Base-by-base conservation (phyloP, 2,329 filamentous ascomycete species). In the Saccharata proteae region DNA sequence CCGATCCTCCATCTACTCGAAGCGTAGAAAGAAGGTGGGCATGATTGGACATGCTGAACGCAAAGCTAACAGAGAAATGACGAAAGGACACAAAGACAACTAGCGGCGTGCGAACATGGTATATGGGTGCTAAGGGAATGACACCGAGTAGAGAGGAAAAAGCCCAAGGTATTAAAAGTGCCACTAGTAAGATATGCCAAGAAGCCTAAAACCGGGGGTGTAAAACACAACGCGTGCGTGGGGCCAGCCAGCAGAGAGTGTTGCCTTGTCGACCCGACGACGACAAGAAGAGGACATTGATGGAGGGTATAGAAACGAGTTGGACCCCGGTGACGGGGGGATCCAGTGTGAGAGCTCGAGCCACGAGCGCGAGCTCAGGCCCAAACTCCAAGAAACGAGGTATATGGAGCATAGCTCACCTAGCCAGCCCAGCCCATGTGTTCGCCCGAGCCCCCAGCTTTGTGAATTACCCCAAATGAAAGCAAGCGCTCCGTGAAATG, bases 101-200 rank as follows among this genome's bases (percentile, higher is more conserved):
- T n/a, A n/a, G n/a, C n/a, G n/a, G n/a, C n/a, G n/a, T n/a, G n/a
- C 20, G 31, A 33, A 33, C 31, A 33, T 33, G 33, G 33, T 35
- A 35, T 35, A 35, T 35, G 23, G 27, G n/a, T 25, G 26, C 26
- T 9, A 19, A 33, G 28, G 28, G 31, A 33, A 33, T 33, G 33
- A 35, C 33, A 35, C 33, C 33, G 25, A 23, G 14, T 7, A n/a
- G 19, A 30, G 23, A 35, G 19, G 21, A 30, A 34, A 30, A 29
- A 13, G 26, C 14, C 7, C 20, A 20, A 25, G 26, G 32, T 35
- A 35, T 35, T 35, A 35, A 30, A 26, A 28, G 30, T 29, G n/a
- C 21, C 27, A 25, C 22, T 28, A 27, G 19, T 21, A n/a, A 21
- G n/a, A 21, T 21, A 21, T 21, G 19, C 19, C 19, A 15, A 8